Percentiles rank a stretch among this genome's conserved stretches.
These are phyloP conservation scores for Pistacia integerrima DNA, from an alignment of 345 rosid species.

Conservation along the genomic window DNA sequence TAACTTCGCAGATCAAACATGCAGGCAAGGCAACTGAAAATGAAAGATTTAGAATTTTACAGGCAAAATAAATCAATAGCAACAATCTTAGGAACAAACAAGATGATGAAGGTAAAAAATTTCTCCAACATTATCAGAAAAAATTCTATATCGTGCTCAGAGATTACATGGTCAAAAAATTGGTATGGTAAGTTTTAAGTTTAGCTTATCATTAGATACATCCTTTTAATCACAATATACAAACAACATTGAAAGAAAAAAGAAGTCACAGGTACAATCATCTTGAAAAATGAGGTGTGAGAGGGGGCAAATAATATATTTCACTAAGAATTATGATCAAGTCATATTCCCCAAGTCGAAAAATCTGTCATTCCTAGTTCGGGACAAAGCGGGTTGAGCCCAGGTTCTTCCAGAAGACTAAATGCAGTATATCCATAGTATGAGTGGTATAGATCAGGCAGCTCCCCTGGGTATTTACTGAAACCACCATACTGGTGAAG, in stretches of 20 bases:
- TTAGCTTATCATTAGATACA: background rate
- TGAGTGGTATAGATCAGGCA: slow-evolving; percentile 84
- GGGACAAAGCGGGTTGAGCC: slow-evolving; percentile 53
- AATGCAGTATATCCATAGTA: slow-evolving; percentile 82
- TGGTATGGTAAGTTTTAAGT: background rate
- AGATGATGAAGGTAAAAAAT: background rate
- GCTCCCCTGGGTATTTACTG: slow-evolving; percentile 62
- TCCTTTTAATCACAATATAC: background rate
- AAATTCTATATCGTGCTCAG: background rate
- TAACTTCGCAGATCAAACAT: background rate
- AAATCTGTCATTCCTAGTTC: slow-evolving; percentile 68
- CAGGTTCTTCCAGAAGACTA: slow-evolving; percentile 81
- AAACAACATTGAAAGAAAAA: background rate
- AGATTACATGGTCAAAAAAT: background rate
- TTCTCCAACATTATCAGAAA: background rate
- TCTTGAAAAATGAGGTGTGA: background rate
- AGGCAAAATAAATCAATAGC: background rate
- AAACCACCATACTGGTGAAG: slow-evolving; percentile 75
- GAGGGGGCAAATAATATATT: background rate
- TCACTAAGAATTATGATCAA: slow-evolving; percentile 6
- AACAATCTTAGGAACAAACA: background rate
- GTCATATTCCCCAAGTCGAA: slow-evolving; percentile 48
- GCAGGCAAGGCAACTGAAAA: no score
- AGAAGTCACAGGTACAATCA: background rate
- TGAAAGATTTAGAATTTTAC: no score